Evolutionary conservation across 768 basidiomycete genomes (phyloP), one percentile per base, ranked within the genome.

Genomic region (Xanthoconium purpureum): DNA sequence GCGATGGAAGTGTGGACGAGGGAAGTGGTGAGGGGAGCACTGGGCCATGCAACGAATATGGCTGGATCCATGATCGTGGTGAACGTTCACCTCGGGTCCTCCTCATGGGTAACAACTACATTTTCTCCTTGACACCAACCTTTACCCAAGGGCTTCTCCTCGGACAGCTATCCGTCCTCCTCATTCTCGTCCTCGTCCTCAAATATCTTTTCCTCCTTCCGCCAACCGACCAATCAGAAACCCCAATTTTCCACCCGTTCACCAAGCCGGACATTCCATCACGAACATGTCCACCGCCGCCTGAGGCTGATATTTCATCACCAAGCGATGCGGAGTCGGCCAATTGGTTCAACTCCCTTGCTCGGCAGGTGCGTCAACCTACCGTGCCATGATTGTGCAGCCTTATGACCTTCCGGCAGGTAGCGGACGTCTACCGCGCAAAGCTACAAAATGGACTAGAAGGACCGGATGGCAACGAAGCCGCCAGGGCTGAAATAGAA

Each of bases 201-300:
- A 91, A 91, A 68, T 98, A 97, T 75, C 85, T 98, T 54, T 97
- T 99, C 68, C 87, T 99, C 59, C 92, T 97, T 63, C 84, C 90
- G 7, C 78, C 84, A 29, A 76, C 81, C 56, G 73, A 80, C 60
- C 79, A 80, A 1, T 78, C 80, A 63, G 81, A 82, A 58, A 76
- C 78, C 0, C 76, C 81, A 2, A 76, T 80, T 35, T 88, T 85
- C 70, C 85, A 84, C 63, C 82, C 85, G 3, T 78, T 78, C 55
- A 73, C 80, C 47, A 81, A 82, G 61, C 76, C 73, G 28, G 78
- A 83, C 61, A 68, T 73, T 37, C 71, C 77, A 33, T 66, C 74
- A 29, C 75, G 75, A 47, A 76, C 77, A 50, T 72, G 70, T 38
- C 73, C 72, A 44, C 45, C 57, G 14, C 58, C 47, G 8, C 39